These are phyloP conservation scores for Beta lomatogona DNA, from an alignment of 179 eudicot genomes.

Conservation along the genomic window DNA sequence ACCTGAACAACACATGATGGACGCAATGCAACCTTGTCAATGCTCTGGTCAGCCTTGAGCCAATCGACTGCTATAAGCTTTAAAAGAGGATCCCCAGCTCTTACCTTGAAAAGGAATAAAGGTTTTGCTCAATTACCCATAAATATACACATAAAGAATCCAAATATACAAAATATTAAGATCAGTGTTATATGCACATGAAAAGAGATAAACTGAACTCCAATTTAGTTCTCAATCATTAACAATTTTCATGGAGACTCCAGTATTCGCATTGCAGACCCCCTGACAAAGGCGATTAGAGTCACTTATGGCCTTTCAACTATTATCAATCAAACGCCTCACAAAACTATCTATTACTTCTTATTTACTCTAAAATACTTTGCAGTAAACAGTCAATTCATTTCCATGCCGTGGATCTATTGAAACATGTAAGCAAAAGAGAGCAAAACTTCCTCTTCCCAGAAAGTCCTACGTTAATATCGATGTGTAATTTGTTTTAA, in stretches of 20 bases:
- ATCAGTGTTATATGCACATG: background rate
- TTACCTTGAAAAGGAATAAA: conserved; percentile 53
- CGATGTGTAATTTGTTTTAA: background rate
- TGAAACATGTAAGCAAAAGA: background rate
- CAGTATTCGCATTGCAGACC: background rate
- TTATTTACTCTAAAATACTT: background rate
- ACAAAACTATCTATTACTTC: background rate
- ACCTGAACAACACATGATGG: conserved; percentile 90
- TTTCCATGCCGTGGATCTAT: background rate
- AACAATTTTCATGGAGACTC: background rate
- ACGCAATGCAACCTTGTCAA: conserved; percentile 78
- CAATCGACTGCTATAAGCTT: conserved; percentile 97
- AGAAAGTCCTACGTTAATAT: background rate
- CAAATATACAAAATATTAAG: background rate
- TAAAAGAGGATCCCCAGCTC: conserved; percentile 90
- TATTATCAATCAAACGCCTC: background rate
- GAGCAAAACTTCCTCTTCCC: background rate
- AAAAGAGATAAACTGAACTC: background rate
- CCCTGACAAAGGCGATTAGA: background rate
- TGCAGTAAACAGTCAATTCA: no score
- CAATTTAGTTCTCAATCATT: background rate
- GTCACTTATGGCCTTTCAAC: background rate
- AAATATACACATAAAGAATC: background rate
- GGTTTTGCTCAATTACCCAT: conserved; percentile 2
- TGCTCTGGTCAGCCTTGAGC: conserved; percentile 75